Base-by-base conservation (phyloP, 129 eudicot genomes). In the Flaveria sonorensis region DNA sequence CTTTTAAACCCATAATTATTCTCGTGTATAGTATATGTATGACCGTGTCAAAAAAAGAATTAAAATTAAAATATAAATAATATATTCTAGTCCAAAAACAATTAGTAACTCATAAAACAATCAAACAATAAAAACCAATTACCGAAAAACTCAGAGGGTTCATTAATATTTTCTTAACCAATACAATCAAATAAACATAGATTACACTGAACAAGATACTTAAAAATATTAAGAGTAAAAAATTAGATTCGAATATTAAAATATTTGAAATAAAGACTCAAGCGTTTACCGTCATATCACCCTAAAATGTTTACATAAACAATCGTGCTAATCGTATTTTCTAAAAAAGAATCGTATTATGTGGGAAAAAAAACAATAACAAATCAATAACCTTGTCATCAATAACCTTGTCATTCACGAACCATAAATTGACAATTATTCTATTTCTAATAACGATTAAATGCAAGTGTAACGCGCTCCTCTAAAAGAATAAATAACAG, bases 371-470 rank as follows among this genome's bases (percentile, higher is more conserved):
- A 52, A 1, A 1, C 23, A 28, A 39, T 32, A 48, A 59, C 28
- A 62, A 50, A 40, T 68, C 8, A 26, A 55, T 57, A 70, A 60
- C 68, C 63, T 28, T 70, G 81, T 70, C 78, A 81, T 68, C 8
- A 26, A 55, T 57, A 70, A 60, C 68, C 63, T 28, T 70, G 81
- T 70, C 78, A 81, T 68, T 50, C 67, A 75, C 57, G 81, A 81
- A 68, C 76, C 72, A 75, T 81, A 45, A 51, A 65, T 73, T 72
- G 83, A 73, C 70, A 14, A 63, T 3, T 16, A 51, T 59, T 42
- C 52, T 57, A 73, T 52, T 66, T 21, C 53, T 26, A 8, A 43
- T 15, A 46, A 62, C 76, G 11, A 76, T 8, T 62, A 40, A 76
- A 14, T 14, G 72, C 85, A 57, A 75, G 50, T 11, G 76, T 70